Conservation (phyloP, 1,284 basidiomycete genomes). For the Trichosporon coremiiforme region DNA sequence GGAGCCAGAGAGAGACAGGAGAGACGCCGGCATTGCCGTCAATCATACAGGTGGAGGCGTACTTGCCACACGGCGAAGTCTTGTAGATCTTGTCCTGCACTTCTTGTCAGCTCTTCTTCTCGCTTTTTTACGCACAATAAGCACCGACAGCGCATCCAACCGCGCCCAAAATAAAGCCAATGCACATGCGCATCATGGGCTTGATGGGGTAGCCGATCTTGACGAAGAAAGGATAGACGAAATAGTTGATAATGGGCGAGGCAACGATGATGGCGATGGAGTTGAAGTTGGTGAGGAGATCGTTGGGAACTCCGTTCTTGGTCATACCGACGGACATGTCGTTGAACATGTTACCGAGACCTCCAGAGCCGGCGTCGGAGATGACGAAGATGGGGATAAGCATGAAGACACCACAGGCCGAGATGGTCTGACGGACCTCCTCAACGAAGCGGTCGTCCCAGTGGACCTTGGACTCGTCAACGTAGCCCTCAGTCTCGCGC, state of each 20-base stretch:
- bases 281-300: conserved; percentile 59
- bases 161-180: conserved; percentile 49
- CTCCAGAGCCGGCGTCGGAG: conserved; percentile 42
- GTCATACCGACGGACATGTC: conserved; percentile 57
- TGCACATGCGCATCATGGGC: conserved; percentile 45
- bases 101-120: too few relatives aligned
- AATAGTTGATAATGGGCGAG: conserved; percentile 57
- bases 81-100: conserved; percentile 59
- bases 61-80: conserved; percentile 56
- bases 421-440: conserved; percentile 57
- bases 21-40: conserved; percentile 29
- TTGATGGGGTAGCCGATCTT: conserved; percentile 48
- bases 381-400: conserved; percentile 59
- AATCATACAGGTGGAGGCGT: conserved; percentile 49
- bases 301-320: conserved; percentile 58
- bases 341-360: conserved; percentile 47
- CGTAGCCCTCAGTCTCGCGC: conserved; percentile 35
- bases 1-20: conserved; percentile 51
- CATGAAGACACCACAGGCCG: conserved; percentile 58
- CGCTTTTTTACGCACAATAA: conserved; percentile 32
- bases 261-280: conserved; percentile 57
- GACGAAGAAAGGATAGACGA: conserved; percentile 57
- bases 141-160: conserved; percentile 34
- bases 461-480: conserved; percentile 51
- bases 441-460: conserved; percentile 60